Percentiles rank a stretch among this genome's conserved stretches.
Evolutionary conservation across 108 stramenopile genomes (phyloP).

Genomic region (Cylindrotheca closterium): DNA sequence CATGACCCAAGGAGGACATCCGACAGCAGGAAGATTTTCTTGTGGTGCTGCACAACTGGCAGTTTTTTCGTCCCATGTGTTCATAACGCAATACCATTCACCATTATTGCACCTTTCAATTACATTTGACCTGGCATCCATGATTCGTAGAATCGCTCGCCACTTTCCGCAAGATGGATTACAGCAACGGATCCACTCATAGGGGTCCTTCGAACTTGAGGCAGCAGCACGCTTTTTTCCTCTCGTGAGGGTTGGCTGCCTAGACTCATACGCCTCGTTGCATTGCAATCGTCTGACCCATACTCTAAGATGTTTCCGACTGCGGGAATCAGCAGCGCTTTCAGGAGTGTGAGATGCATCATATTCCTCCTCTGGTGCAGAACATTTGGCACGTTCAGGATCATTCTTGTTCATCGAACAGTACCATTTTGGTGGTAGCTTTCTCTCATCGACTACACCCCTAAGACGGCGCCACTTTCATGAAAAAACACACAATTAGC

Average conservation of each 20-base stretch:
- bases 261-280: constrained; percentile 80
- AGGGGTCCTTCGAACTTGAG: constrained; percentile 69
- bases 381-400: constrained; percentile 80
- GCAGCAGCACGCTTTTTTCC: constrained; percentile 55
- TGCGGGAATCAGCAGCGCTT: constrained; percentile 77
- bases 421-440: constrained; percentile 86
- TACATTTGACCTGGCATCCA: constrained; percentile 70
- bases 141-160: constrained; percentile 72
- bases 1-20: constrained; percentile 88
- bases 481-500: neutral
- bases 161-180: constrained; percentile 87
- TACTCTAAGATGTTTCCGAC: constrained; percentile 79
- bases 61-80: constrained; percentile 89
- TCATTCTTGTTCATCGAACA: constrained; percentile 90
- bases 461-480: constrained; percentile 84
- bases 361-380: constrained; percentile 89
- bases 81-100: constrained; percentile 93
- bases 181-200: constrained; percentile 89
- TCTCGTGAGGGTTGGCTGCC: constrained; percentile 60
- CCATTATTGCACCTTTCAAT: constrained; percentile 64
- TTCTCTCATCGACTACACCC: constrained; percentile 83
- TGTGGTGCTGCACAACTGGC: constrained; percentile 89
- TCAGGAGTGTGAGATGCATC: constrained; percentile 76
- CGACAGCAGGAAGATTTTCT: constrained; percentile 83
- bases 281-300: constrained; percentile 84